Base-by-base conservation (phyloP, 441 rosid genomes). In the Erysimum cheiri region DNA sequence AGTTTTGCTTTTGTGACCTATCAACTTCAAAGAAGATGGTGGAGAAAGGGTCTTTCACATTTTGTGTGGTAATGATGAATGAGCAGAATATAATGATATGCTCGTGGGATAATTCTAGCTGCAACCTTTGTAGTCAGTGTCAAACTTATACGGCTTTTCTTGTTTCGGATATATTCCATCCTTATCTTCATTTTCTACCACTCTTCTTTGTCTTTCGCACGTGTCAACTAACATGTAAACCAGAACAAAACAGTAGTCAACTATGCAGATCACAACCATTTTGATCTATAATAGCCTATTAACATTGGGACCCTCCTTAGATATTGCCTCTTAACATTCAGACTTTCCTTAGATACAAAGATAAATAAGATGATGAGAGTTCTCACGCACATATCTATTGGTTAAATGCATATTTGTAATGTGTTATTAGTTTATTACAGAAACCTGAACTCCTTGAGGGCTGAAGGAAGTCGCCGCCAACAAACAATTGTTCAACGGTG, bases 131-230 rank as follows among this genome's bases (percentile, higher is more conserved):
- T 68, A 19, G 54, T 68, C 70, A 54, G 11, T 68, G 78, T 74
- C 78, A 61, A 74, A 61, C 44, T 54, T 61, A 54, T 41, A 74
- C 74, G 70, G 74, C 74, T 55, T 35, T 56, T 69, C 70, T 69
- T 62, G 60, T 61, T 62, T 31, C 26, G 64, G 74, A 68, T 74
- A 61, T 68, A 56, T 74, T 69, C 59, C 54, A 69, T 47, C 78
- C 78, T 62, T 69, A 68, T 74, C 70, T 54, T 46, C 46, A 68
- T n/a, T 15, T 15, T 39, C 54, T 40, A 39, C 53, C 67, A 57
- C 13, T 8, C 28, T n/a, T 67, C 36, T 43, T 35, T 59, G 17
- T 60, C 28, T 55, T 29, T 50, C 63, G 39, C 70, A 75, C 78
- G 70, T 75, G 74, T 62, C 60, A 60, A 55, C 26, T 48, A 75